These are phyloP conservation scores for Fusarium sp. DNA, from an alignment of 2,329 filamentous ascomycete species.

Conservation along the genomic window DNA sequence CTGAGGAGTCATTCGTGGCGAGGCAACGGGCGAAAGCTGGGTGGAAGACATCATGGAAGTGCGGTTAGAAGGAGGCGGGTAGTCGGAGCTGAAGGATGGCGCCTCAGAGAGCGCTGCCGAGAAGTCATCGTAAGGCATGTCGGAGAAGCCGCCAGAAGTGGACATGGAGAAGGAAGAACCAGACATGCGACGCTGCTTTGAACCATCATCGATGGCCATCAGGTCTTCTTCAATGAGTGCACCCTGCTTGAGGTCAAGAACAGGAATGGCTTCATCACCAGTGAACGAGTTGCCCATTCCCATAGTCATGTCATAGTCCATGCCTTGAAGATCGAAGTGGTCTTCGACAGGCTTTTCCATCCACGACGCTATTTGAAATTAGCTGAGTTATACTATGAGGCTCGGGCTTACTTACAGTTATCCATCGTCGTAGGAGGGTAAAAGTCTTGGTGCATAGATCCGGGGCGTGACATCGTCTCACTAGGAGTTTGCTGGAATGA, in stretches of 20 bases:
- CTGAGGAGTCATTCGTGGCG: conserved; percentile 73
- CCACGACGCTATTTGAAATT: conserved; percentile 52
- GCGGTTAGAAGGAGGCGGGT: conserved; percentile 73
- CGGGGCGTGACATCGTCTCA: conserved; percentile 64
- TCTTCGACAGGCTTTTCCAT: conserved; percentile 68
- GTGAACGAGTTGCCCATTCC: conserved; percentile 71
- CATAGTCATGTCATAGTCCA: conserved; percentile 69
- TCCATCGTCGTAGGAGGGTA: conserved; percentile 63
- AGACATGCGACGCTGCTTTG: conserved; percentile 72
- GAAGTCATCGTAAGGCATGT: conserved; percentile 78
- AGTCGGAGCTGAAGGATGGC: conserved; percentile 74
- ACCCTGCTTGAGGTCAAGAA: conserved; percentile 69
- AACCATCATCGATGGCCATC: conserved; percentile 62
- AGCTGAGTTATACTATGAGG: conserved; percentile 16
- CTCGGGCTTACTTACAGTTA: conserved; percentile 55
- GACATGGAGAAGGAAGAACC: conserved; percentile 81
- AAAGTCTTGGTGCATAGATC: conserved; percentile 69
- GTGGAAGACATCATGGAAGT: conserved; percentile 78
- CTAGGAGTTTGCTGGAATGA: conserved; percentile 62
- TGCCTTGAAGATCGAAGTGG: conserved; percentile 63
- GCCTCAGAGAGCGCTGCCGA: conserved; percentile 74
- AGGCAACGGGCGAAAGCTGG: conserved; percentile 78
- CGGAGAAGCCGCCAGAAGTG: conserved; percentile 71
- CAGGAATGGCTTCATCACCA: conserved; percentile 70
- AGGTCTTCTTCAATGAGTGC: conserved; percentile 61